Conservation (phyloP, 2,329 filamentous ascomycete species). For the Furcasterigmium furcatum region DNA sequence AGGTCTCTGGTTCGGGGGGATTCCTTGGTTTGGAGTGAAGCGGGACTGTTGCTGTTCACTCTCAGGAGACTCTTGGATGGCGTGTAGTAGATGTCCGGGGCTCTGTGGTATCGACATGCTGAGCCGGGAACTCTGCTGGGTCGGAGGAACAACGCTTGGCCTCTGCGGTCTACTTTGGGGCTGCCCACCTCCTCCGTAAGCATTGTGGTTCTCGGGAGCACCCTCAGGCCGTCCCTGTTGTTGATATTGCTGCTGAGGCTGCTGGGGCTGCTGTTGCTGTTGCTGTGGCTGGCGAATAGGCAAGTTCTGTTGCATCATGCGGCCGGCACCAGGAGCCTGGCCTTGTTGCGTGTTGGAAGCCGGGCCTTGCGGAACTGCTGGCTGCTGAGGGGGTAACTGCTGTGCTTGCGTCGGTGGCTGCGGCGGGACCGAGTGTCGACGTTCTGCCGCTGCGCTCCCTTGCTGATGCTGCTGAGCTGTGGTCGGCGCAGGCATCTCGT, state of each 20-base stretch:
- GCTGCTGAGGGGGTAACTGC: background rate
- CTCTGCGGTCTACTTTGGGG: background rate
- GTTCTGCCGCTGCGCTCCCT: background rate
- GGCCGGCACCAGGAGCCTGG: too few species aligned
- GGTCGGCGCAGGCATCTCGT: background rate
- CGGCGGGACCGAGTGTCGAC: constrained; percentile 6
- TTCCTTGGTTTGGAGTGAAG: background rate
- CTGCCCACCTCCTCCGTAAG: background rate
- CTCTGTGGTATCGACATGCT: constrained; percentile 5
- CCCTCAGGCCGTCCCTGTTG: too few species aligned
- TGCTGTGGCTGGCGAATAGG: too few species aligned
- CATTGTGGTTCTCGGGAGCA: too few species aligned
- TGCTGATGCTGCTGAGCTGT: background rate
- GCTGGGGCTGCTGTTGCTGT: background rate
- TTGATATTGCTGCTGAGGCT: too few species aligned
- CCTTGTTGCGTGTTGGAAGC: too few species aligned
- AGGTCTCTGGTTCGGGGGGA: background rate
- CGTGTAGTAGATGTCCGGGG: constrained; percentile 10
- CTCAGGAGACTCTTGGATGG: constrained; percentile 12
- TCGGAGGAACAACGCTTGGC: background rate
- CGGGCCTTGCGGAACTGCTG: too few species aligned
- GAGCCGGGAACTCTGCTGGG: background rate
- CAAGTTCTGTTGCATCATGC: too few species aligned
- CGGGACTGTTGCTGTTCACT: background rate
- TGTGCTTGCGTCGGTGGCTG: background rate